Evolutionary conservation across 2,329 filamentous ascomycete species (phyloP).

Genomic region (Cladosporium sp.): DNA sequence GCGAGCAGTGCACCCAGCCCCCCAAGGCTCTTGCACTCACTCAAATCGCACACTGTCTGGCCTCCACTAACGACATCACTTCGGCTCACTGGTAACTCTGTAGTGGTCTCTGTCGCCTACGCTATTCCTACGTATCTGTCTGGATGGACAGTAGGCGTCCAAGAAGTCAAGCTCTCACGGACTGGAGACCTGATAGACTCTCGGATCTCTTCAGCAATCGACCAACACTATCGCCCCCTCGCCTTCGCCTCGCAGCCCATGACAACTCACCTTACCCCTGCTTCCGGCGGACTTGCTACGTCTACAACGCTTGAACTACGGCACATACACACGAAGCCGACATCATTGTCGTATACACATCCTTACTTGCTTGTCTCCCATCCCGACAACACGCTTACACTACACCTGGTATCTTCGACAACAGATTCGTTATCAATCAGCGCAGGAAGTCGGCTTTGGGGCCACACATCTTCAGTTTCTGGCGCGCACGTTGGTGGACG

Average conservation of each 20-base stretch:
- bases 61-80: constrained; percentile 78
- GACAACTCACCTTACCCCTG: constrained; percentile 21
- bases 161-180: constrained; percentile 67
- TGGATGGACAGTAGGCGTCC: constrained; percentile 87
- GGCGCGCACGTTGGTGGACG: constrained; percentile 76
- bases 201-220: constrained; percentile 45
- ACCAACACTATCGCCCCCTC: constrained; percentile 40
- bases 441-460: constrained; percentile 72
- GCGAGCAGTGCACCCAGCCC: constrained; percentile 20
- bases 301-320: constrained; percentile 20
- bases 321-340: constrained; percentile 37
- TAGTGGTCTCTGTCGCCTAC: constrained; percentile 82
- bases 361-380: constrained; percentile 81
- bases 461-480: constrained; percentile 83
- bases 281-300: constrained; percentile 13
- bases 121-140: constrained; percentile 68
- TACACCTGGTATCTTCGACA: constrained; percentile 75
- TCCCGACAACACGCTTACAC: constrained; percentile 77
- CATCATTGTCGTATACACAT: constrained; percentile 55
- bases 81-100: constrained; percentile 55
- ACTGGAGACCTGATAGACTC: constrained; percentile 45
- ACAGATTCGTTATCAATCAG: constrained; percentile 60
- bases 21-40: constrained; percentile 64
- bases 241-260: constrained; percentile 28
- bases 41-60: constrained; percentile 73